These are phyloP conservation scores for Fusarium staphyleae DNA, from an alignment of 2,329 filamentous ascomycete genomes.

Conservation along the genomic window DNA sequence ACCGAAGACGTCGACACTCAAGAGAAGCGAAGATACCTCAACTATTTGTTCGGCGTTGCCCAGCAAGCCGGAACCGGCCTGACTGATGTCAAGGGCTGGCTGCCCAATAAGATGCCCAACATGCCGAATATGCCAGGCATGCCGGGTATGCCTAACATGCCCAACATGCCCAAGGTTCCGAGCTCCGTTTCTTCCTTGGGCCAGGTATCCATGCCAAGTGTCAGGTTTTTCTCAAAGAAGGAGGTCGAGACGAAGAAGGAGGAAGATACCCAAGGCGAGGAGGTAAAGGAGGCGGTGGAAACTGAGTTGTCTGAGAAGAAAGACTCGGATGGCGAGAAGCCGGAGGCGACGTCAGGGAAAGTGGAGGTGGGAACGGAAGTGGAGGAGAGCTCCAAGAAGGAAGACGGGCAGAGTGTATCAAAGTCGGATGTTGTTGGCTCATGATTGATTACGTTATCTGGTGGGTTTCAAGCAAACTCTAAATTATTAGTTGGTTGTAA, in stretches of 20 bases:
- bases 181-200: constrained; percentile 42
- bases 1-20: constrained; percentile 47
- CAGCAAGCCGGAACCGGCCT: constrained; percentile 55
- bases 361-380: no score
- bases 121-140: constrained; percentile 48
- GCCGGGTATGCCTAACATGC: constrained; percentile 44
- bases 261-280: constrained; percentile 9
- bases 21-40: constrained; percentile 54
- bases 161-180: constrained; percentile 42
- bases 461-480: not conserved
- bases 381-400: not conserved
- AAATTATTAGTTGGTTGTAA: not conserved
- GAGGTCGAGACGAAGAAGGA: not conserved
- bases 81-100: constrained; percentile 50
- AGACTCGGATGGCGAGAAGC: not conserved
- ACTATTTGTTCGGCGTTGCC: constrained; percentile 58
- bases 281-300: not conserved
- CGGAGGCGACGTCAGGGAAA: no score
- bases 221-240: constrained; percentile 44
- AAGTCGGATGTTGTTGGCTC: no score
- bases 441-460: no score
- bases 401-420: not conserved
- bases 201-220: constrained; percentile 43
- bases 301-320: no score
- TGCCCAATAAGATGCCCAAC: constrained; percentile 51